phyloP scores from a whole-genome alignment of 2,329 filamentous ascomycete species.

The Rhinocladiella similis region DNA sequence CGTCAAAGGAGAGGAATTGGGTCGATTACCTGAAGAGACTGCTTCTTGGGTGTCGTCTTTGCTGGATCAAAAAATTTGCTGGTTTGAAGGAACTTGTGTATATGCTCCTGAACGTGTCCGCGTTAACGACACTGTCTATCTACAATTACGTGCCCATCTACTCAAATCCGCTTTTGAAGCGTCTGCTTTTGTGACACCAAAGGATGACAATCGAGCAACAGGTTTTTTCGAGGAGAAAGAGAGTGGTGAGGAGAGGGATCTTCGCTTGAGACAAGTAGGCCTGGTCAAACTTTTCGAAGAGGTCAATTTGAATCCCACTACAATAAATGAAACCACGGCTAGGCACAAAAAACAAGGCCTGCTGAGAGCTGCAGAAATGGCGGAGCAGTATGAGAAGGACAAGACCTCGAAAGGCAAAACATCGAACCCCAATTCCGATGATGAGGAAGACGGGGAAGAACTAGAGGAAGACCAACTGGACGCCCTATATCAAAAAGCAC shows the following conservation, averaged over 20 bases:
- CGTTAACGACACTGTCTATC: constrained; percentile 90
- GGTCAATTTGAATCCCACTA: constrained; percentile 76
- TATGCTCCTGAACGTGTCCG: constrained; percentile 81
- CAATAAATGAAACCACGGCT: constrained; percentile 70
- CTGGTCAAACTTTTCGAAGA: constrained; percentile 88
- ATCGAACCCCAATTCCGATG: constrained; percentile 63
- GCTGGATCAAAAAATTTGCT: constrained; percentile 85
- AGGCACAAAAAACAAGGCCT: constrained; percentile 81
- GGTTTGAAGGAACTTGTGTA: constrained; percentile 83
- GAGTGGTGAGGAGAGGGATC: constrained; percentile 76
- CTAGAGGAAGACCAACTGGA: constrained; percentile 95
- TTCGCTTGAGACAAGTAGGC: constrained; percentile 81
- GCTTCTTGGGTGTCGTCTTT: constrained; percentile 90
- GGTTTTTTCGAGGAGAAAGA: constrained; percentile 83
- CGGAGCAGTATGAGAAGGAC: constrained; percentile 70
- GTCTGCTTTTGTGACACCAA: constrained; percentile 60
- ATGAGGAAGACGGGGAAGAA: constrained; percentile 82
- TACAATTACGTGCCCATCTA: constrained; percentile 80
- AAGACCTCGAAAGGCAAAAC: constrained; percentile 47
- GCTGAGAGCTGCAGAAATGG: constrained; percentile 82
- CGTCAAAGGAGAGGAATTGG: constrained; percentile 74
- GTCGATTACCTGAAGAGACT: constrained; percentile 80
- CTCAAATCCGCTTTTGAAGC: constrained; percentile 72
- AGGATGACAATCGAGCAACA: constrained; percentile 69
- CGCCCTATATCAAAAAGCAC: constrained; percentile 89